A percentile compares a stretch with the other conserved stretches of the same genome.
Evolutionary conservation across 768 basidiomycete genomes (phyloP).

Genomic region (Gymnopilus dilepis): DNA sequence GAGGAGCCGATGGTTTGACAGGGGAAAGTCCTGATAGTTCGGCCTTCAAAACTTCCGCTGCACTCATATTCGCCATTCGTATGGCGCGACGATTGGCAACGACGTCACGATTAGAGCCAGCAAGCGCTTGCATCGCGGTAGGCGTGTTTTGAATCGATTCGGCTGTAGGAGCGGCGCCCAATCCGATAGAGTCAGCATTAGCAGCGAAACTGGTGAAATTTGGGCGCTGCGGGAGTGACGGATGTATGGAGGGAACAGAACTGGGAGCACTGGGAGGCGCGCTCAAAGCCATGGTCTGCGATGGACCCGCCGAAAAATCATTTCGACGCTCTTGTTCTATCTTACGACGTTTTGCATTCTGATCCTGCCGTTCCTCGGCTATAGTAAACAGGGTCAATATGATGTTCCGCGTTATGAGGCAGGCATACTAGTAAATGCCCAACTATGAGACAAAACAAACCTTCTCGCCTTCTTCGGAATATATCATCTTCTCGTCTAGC

Average conservation of each 20-base stretch:
- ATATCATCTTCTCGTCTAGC: slow-evolving; percentile 96
- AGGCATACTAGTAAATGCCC: slow-evolving; percentile 18
- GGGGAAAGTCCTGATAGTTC: slow-evolving; percentile 71
- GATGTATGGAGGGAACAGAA: slow-evolving; percentile 45
- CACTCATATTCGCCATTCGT: slow-evolving; percentile 95
- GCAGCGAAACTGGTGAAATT: slow-evolving; percentile 74
- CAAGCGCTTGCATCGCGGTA: slow-evolving; percentile 73
- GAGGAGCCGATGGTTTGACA: slow-evolving; percentile 46
- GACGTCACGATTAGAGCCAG: slow-evolving; percentile 88
- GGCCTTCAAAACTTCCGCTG: slow-evolving; percentile 92
- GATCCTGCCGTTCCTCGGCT: slow-evolving; percentile 96
- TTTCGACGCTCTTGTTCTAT: slow-evolving; percentile 55
- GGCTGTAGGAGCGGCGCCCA: slow-evolving; percentile 65
- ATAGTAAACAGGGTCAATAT: slow-evolving; percentile 38
- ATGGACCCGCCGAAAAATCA: slow-evolving; percentile 49
- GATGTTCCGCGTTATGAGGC: slow-evolving; percentile 26
- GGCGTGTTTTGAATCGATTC: slow-evolving; percentile 64
- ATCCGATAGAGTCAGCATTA: slow-evolving; percentile 77
- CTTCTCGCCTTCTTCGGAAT: slow-evolving; percentile 89
- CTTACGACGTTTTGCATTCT: slow-evolving; percentile 87
- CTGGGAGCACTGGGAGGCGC: slow-evolving; percentile 48
- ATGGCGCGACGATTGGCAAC: slow-evolving; percentile 90
- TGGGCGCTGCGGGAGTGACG: slow-evolving; percentile 70
- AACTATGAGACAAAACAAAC: slow-evolving; percentile 53
- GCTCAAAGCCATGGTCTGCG: slow-evolving; percentile 53